A percentile compares a stretch with the other conserved stretches of the same genome.
phyloP scores from a whole-genome alignment of 257 asterid species.

The Lycium ferocissimum region DNA sequence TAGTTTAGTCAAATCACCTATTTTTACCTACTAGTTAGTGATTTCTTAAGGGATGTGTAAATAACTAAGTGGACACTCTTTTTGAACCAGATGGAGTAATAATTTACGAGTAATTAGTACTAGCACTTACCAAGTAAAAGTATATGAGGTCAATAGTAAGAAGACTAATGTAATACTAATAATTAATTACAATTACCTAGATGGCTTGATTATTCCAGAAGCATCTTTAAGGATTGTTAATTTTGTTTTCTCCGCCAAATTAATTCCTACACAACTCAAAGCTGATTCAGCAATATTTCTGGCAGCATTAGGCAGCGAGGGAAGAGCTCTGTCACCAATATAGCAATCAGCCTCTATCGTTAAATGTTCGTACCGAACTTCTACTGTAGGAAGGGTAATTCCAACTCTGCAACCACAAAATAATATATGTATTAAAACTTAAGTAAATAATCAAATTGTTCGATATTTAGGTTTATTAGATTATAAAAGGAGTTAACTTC shows the following conservation, averaged over 20 bases:
- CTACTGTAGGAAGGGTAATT: slow-evolving; percentile 56
- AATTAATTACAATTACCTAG: slow-evolving; percentile 46
- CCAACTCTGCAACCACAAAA: slow-evolving; percentile 56
- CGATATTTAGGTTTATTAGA: no score
- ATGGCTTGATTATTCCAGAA: slow-evolving; percentile 73
- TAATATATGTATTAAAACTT: background rate
- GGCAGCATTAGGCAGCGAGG: slow-evolving; percentile 59
- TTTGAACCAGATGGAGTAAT: no score
- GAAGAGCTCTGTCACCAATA: slow-evolving; percentile 71
- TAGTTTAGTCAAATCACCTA: no score
- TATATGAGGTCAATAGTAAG: no score
- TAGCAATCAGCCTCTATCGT: slow-evolving; percentile 60
- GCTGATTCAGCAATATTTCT: slow-evolving; percentile 52
- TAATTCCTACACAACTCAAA: slow-evolving; percentile 53
- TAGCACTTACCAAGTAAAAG: no score
- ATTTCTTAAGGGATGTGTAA: no score
- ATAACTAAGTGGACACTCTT: no score
- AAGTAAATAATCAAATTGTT: no score
- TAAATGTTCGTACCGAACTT: slow-evolving; percentile 64
- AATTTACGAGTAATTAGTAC: no score
- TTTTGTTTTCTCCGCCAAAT: slow-evolving; percentile 50
- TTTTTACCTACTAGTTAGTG: no score
- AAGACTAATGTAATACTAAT: no score
- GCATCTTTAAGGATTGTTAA: slow-evolving; percentile 56
- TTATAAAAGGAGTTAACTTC: no score